phyloP scores from a whole-genome alignment of 352 stramenopile genomes.

The Phytophthora tubulina region DNA sequence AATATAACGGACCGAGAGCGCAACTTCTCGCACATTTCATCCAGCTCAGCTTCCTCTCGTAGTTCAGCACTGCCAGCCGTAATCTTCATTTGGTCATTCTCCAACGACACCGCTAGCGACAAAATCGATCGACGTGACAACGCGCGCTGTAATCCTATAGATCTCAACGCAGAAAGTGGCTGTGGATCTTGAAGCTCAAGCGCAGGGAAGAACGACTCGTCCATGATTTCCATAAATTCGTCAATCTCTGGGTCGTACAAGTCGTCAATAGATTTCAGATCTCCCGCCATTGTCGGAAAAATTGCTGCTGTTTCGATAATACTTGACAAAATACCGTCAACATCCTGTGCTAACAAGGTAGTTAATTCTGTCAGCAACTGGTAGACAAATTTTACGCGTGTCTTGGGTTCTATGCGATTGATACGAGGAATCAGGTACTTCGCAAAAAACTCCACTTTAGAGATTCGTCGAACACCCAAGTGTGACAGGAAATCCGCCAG shows the following conservation, averaged over 20 bases:
- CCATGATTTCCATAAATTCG: slow-evolving; percentile 74
- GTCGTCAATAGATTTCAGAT: slow-evolving; percentile 65
- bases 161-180: slow-evolving; percentile 62
- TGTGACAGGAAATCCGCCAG: slow-evolving; percentile 41
- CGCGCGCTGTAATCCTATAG: slow-evolving; percentile 72
- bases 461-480: slow-evolving; percentile 48
- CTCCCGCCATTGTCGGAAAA: slow-evolving; percentile 65
- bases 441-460: slow-evolving; percentile 62
- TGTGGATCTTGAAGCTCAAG: slow-evolving; percentile 65
- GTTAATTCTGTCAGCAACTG: slow-evolving; percentile 57
- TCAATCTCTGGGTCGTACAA: slow-evolving; percentile 82
- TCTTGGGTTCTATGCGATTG: slow-evolving; percentile 38
- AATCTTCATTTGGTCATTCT: slow-evolving; percentile 61
- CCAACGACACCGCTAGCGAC: slow-evolving; percentile 65
- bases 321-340: slow-evolving; percentile 48
- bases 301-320: slow-evolving; percentile 63
- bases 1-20: slow-evolving; percentile 55
- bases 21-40: slow-evolving; percentile 39
- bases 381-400: slow-evolving; percentile 53
- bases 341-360: slow-evolving; percentile 50
- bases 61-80: slow-evolving; percentile 10
- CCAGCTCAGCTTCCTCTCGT: slow-evolving; percentile 20
- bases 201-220: slow-evolving; percentile 74
- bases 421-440: slow-evolving; percentile 64
- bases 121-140: slow-evolving; percentile 73